Percentiles rank a stretch among this genome's conserved stretches.
These are phyloP conservation scores for Daldinia childiae DNA, from an alignment of 495 filamentous ascomycete genomes.

Conservation along the genomic window DNA sequence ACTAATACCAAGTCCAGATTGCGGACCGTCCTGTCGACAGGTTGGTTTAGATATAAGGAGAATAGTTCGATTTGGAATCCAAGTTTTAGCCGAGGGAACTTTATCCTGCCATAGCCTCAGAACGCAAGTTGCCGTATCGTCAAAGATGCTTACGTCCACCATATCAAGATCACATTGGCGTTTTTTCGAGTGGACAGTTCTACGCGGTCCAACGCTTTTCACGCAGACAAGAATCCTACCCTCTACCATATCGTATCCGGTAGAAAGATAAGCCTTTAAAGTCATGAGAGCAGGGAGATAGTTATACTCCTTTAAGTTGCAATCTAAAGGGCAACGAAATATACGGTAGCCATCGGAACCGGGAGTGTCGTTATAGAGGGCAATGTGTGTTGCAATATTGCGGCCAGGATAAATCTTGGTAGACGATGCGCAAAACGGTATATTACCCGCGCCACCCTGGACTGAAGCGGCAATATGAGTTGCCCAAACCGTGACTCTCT, in stretches of 20 bases:
- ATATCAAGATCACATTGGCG: slow-evolving; percentile 51
- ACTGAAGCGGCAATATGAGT: slow-evolving; percentile 51
- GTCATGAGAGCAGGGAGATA: slow-evolving; percentile 62
- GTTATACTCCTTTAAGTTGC: slow-evolving; percentile 42
- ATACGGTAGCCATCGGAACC: slow-evolving; percentile 50
- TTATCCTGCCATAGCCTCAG: slow-evolving; percentile 65
- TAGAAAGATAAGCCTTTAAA: slow-evolving; percentile 61
- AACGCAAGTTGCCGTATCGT: slow-evolving; percentile 64
- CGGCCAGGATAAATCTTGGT: slow-evolving; percentile 63
- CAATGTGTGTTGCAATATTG: slow-evolving; percentile 60
- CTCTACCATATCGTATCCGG: slow-evolving; percentile 60
- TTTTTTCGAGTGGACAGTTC: slow-evolving; percentile 61
- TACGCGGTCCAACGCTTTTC: slow-evolving; percentile 62
- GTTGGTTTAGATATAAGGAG: slow-evolving; percentile 65
- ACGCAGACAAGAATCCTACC: slow-evolving; percentile 65
- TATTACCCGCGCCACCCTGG: slow-evolving; percentile 27
- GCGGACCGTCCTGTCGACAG: slow-evolving; percentile 46
- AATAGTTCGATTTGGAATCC: slow-evolving; percentile 64
- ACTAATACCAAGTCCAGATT: slow-evolving; percentile 53
- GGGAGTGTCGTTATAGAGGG: slow-evolving; percentile 56
- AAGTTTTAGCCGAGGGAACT: slow-evolving; percentile 57
- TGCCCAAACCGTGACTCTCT: slow-evolving; percentile 56
- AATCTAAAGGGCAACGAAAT: slow-evolving; percentile 59
- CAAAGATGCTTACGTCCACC: slow-evolving; percentile 65
- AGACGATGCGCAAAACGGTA: slow-evolving; percentile 45